A percentile compares a stretch with the other conserved stretches of the same genome.
Evolutionary conservation across 2,329 filamentous ascomycete genomes (phyloP).

Genomic region (Aspergillus puulaauensis): DNA sequence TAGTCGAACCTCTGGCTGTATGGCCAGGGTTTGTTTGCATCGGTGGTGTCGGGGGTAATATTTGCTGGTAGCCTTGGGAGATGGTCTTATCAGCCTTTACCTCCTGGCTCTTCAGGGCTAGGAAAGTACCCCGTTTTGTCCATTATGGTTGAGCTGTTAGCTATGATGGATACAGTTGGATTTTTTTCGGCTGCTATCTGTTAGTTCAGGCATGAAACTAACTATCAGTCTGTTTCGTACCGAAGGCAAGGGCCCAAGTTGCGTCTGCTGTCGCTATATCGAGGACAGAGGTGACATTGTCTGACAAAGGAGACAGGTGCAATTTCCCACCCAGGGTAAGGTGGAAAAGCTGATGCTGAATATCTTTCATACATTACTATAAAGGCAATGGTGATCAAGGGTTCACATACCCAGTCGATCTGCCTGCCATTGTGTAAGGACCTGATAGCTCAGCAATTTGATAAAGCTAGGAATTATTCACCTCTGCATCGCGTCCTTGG

Average conservation of each 20-base stretch:
- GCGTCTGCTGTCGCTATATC: neutral
- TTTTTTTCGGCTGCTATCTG: neutral
- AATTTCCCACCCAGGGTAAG: neutral
- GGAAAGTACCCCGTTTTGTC: too few species aligned
- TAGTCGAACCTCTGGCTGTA: neutral
- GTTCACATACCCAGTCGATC: too few species aligned
- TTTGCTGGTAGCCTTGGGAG: neutral
- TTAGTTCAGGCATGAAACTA: neutral
- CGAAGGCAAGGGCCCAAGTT: neutral
- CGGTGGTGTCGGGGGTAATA: neutral
- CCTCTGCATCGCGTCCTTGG: too few species aligned
- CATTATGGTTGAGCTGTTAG: neutral
- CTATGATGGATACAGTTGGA: neutral
- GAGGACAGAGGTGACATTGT: neutral
- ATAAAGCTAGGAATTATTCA: too few species aligned
- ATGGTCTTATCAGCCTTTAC: too few species aligned
- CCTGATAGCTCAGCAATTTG: too few species aligned
- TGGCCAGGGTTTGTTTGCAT: neutral
- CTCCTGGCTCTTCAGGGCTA: too few species aligned
- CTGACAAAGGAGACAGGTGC: neutral
- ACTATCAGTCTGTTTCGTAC: neutral
- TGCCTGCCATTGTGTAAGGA: too few species aligned
- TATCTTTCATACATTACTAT: too few species aligned
- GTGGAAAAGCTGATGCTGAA: constrained; percentile 11
- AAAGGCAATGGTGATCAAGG: too few species aligned